These are phyloP conservation scores for Boehmeria nivea DNA, from an alignment of 306 rosid genomes.

Conservation along the genomic window DNA sequence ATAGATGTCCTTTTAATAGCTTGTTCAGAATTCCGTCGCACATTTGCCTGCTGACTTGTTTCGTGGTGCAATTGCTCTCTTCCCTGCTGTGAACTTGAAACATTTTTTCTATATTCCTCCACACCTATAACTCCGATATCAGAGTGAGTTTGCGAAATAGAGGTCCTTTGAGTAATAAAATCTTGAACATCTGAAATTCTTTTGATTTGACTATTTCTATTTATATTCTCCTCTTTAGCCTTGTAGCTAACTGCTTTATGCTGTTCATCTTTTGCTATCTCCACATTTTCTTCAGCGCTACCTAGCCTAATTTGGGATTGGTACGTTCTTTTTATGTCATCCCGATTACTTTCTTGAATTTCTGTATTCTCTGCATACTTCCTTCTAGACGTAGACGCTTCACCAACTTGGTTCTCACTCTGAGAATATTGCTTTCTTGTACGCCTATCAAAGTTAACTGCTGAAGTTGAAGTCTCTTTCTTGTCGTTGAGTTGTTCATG, in stretches of 20 bases:
- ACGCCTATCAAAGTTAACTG: constrained; percentile 28
- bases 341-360: constrained; percentile 23
- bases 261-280: constrained; percentile 27
- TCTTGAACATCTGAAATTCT: constrained; percentile 37
- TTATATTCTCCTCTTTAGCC: constrained; percentile 26
- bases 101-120: constrained; percentile 30
- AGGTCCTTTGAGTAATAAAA: constrained; percentile 33
- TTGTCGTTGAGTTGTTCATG: constrained; percentile 33
- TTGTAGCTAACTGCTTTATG: constrained; percentile 22
- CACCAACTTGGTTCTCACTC: constrained; percentile 30
- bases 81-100: constrained; percentile 35
- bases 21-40: constrained; percentile 40
- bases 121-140: constrained; percentile 27
- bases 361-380: constrained; percentile 32
- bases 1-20: constrained; percentile 38
- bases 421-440: constrained; percentile 34
- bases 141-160: constrained; percentile 22
- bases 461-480: constrained; percentile 38
- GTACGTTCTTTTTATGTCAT: constrained; percentile 29
- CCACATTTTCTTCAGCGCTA: constrained; percentile 37
- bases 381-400: constrained; percentile 28
- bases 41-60: constrained; percentile 31
- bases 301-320: constrained; percentile 23
- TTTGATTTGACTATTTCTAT: constrained; percentile 27
- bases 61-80: constrained; percentile 33